Evolutionary conservation across 768 basidiomycete species (phyloP), one percentile per base, ranked within the genome.

Genomic region (Amanita fuliginea): DNA sequence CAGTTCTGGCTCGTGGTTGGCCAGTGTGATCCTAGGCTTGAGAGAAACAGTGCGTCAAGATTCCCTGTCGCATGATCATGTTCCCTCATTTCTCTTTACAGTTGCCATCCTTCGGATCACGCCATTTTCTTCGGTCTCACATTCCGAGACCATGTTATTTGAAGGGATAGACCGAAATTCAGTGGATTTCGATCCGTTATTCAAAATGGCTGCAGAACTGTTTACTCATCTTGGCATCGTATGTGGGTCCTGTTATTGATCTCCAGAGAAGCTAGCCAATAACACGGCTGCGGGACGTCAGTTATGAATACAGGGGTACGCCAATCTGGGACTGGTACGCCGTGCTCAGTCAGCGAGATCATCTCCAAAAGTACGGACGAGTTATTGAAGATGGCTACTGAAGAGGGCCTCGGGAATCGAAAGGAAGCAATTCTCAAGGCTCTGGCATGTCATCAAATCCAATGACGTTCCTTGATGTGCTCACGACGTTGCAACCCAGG

Each of bases 11-110:
- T 32, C 30, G 24, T 46, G 41, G 39, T 60, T 40, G 54, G 36
- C 28, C 52, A 24, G 43, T 57, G 55, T 46, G 55, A 59, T 49
- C 55, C 56, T 13, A 53, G 53, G 40, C 48, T 59, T 34, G 18
- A 14, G 21, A 53, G 51, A 37, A 59, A 59, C 22, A 41, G 56
- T 60, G 24, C 11, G 58, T 46, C 43, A 32, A 10, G 11, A 19
- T n/a, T 14, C 18, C 45, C 30, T 22, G 14, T 16, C 19, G 47
- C 32, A 30, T n/a, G 16, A 43, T 21, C 13, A 19, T 30, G 13
- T 19, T 14, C 41, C 21, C 44, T 9, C 39, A 22, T 40, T 37
- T 14, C 33, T 18, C 26, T 36, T 13, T 16, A 32, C 55, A 28
- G 58, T 57, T 19, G 36, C 53, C 46, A 54, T 53, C 49, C 58